phyloP scores from a whole-genome alignment of 1,284 basidiomycete species.

The Bondarzewia mesenterica region DNA sequence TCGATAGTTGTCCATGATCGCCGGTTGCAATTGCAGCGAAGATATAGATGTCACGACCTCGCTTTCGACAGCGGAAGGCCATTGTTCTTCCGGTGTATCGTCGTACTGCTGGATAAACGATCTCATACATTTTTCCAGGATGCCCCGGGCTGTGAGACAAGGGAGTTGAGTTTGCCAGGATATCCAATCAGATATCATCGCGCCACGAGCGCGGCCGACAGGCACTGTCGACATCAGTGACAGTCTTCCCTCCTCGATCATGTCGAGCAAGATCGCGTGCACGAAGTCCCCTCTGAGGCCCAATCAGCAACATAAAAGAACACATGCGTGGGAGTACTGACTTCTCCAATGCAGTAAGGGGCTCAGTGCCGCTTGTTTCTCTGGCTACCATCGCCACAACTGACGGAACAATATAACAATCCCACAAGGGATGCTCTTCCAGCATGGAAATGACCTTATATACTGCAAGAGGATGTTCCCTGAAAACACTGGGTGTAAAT shows the following conservation, averaged over 20 bases:
- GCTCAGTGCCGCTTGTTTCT: slow-evolving; percentile 10
- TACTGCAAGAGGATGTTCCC: slow-evolving; percentile 38
- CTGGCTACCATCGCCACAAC: slow-evolving; percentile 40
- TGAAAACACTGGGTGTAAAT: slow-evolving; percentile 52
- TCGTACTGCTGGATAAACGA: slow-evolving; percentile 30
- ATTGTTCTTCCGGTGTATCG: slow-evolving; percentile 16
- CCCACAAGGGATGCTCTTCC: slow-evolving; percentile 56
- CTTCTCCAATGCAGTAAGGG: slow-evolving; percentile 11
- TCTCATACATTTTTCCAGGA: slow-evolving; percentile 33
- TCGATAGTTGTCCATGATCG: slow-evolving; percentile 47
- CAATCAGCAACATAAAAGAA: not conserved
- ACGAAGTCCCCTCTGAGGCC: slow-evolving; percentile 14
- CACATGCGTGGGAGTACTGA: slow-evolving; percentile 2
- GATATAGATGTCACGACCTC: slow-evolving; percentile 35
- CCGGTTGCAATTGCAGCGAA: slow-evolving; percentile 46
- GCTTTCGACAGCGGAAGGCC: slow-evolving; percentile 25
- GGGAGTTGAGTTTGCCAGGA: slow-evolving; percentile 17
- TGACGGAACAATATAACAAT: slow-evolving; percentile 51
- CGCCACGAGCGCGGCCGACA: slow-evolving; percentile 7
- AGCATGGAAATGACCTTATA: slow-evolving; percentile 38
- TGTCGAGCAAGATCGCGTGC: slow-evolving; percentile 32
- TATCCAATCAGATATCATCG: slow-evolving; percentile 19
- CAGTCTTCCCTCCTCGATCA: slow-evolving; percentile 44
- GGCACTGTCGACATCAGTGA: slow-evolving; percentile 40
- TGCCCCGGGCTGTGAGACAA: slow-evolving; percentile 22